Conservation (phyloP, 768 basidiomycete species). For the Tephrocybe sp. region DNA sequence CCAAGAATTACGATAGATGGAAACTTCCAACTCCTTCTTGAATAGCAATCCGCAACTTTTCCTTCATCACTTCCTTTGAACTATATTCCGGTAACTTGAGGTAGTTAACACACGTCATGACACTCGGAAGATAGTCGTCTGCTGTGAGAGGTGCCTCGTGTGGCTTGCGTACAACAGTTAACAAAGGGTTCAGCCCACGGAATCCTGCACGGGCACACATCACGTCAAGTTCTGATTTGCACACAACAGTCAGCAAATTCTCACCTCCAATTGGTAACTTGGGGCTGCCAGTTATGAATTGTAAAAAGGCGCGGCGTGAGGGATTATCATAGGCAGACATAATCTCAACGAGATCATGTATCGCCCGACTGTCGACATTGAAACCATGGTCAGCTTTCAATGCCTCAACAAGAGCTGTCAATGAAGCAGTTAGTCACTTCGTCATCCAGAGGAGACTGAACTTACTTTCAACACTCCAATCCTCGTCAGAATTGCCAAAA, state of each 20-base stretch:
- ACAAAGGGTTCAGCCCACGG: constrained; percentile 88
- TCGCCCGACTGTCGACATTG: constrained; percentile 90
- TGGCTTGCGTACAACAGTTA: constrained; percentile 97
- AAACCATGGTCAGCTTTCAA: constrained; percentile 98
- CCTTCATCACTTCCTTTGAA: constrained; percentile 78
- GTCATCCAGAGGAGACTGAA: background rate
- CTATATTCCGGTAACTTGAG: constrained; percentile 96
- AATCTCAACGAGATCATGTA: constrained; percentile 82
- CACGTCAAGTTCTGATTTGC: no score
- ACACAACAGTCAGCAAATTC: no score
- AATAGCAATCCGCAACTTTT: constrained; percentile 84
- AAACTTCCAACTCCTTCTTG: constrained; percentile 95
- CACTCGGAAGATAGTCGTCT: constrained; percentile 94
- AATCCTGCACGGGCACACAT: no score
- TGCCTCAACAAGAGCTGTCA: constrained; percentile 78
- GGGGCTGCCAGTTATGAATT: constrained; percentile 97
- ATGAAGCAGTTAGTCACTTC: constrained; percentile 12
- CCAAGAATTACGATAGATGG: constrained; percentile 79
- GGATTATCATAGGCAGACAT: constrained; percentile 78
- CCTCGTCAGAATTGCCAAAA: constrained; percentile 96
- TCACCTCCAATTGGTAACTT: constrained; percentile 93
- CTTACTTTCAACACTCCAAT: constrained; percentile 93
- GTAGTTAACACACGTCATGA: constrained; percentile 99
- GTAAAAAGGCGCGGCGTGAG: constrained; percentile 83
- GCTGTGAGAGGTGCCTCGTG: constrained; percentile 89